Conservation (phyloP, 2,329 filamentous ascomycete species). For the Xylariomycetidae sp. region DNA sequence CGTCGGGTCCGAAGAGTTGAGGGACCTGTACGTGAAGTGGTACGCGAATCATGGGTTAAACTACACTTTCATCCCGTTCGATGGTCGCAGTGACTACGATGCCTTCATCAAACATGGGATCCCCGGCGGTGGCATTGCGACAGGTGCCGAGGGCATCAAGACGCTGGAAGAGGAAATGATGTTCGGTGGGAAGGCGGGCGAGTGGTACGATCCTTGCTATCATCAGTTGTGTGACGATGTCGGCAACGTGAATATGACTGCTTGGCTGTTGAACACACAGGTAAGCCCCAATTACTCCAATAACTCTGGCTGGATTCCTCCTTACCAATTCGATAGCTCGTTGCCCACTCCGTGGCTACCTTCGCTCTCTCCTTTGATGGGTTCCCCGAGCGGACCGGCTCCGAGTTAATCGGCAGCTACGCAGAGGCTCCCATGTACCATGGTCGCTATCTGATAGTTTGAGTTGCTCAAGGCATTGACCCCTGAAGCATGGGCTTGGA, state of each 20-base stretch:
- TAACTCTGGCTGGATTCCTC: not conserved
- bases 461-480: no score
- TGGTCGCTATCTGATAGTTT: conserved; percentile 43
- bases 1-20: conserved; percentile 63
- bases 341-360: conserved; percentile 69
- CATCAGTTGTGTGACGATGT: conserved; percentile 59
- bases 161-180: conserved; percentile 58
- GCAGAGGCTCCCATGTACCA: conserved; percentile 42
- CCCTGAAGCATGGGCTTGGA: no score
- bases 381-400: conserved; percentile 52
- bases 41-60: conserved; percentile 58
- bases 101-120: conserved; percentile 71
- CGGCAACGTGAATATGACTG: conserved; percentile 52
- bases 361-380: conserved; percentile 62
- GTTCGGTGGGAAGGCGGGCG: conserved; percentile 67
- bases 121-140: conserved; percentile 70
- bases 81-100: conserved; percentile 76
- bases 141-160: conserved; percentile 74
- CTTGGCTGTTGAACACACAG: conserved; percentile 59
- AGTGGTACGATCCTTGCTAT: conserved; percentile 56
- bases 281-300: conserved; percentile 26
- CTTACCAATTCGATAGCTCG: conserved; percentile 39
- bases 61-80: conserved; percentile 69
- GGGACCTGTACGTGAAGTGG: conserved; percentile 63
- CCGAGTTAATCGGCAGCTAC: conserved; percentile 24